Percentiles rank a stretch among this genome's conserved stretches.
These are phyloP conservation scores for Adansonia gregorii DNA, from an alignment of 441 rosid species.

Conservation along the genomic window DNA sequence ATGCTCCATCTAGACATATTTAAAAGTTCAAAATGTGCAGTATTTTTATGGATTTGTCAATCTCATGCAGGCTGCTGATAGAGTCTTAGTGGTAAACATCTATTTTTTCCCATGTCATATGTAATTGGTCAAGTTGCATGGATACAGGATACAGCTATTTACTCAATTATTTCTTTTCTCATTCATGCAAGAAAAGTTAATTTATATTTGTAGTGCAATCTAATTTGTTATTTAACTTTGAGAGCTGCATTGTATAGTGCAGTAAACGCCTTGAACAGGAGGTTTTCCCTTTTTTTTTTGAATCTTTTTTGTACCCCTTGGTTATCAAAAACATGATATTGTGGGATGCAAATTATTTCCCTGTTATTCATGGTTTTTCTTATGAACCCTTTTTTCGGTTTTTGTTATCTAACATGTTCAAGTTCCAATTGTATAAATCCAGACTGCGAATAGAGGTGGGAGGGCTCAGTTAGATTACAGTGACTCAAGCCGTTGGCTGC, in stretches of 20 bases:
- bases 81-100: background rate
- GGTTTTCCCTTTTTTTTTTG: background rate
- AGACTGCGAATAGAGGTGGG: conserved; percentile 76
- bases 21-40: background rate
- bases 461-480: conserved; percentile 76
- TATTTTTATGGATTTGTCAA: conserved; percentile 4
- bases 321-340: background rate
- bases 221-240: background rate
- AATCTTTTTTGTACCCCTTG: background rate
- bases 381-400: background rate
- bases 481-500: conserved; percentile 93
- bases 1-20: background rate
- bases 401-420: conserved; percentile 15
- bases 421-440: conserved; percentile 32
- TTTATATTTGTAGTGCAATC: background rate
- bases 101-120: background rate
- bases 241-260: background rate
- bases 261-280: background rate
- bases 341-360: background rate
- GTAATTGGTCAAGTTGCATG: background rate
- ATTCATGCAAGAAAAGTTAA: background rate
- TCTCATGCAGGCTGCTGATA: background rate
- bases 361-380: background rate
- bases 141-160: conserved; percentile 5
- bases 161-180: background rate